phyloP scores from a whole-genome alignment of 148 eudicot genomes.

The Rhododendron kiyosumense region DNA sequence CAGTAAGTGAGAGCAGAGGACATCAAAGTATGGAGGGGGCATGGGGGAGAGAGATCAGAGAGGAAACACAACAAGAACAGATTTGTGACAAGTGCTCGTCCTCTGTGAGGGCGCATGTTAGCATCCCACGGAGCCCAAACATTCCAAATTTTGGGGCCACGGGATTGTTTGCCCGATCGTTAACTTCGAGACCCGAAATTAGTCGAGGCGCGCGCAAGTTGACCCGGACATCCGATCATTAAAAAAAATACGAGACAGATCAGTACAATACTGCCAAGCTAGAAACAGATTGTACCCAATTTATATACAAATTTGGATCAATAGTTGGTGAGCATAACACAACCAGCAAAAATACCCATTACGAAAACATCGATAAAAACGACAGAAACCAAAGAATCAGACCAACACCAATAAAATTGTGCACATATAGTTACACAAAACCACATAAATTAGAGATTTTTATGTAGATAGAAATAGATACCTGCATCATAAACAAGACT shows the following conservation, averaged over 20 bases:
- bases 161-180: background rate
- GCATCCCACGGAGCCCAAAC: too few relatives aligned
- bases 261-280: background rate
- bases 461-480: background rate
- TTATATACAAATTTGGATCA: background rate
- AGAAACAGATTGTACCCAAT: background rate
- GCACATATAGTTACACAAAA: background rate
- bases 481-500: slow-evolving; percentile 98
- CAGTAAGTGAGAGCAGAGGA: background rate
- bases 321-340: background rate
- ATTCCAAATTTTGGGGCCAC: too few relatives aligned
- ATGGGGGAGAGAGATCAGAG: background rate
- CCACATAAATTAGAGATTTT: background rate
- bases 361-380: background rate
- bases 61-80: background rate
- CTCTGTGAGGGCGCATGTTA: background rate
- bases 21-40: background rate
- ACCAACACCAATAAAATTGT: background rate
- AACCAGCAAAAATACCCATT: background rate
- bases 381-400: background rate
- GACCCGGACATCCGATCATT: background rate
- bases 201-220: too few relatives aligned
- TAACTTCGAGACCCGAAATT: background rate
- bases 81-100: background rate
- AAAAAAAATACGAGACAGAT: background rate